These are phyloP conservation scores for Arthrobotrys sphaeroides DNA, from an alignment of 2,329 filamentous ascomycete genomes.

Conservation along the genomic window DNA sequence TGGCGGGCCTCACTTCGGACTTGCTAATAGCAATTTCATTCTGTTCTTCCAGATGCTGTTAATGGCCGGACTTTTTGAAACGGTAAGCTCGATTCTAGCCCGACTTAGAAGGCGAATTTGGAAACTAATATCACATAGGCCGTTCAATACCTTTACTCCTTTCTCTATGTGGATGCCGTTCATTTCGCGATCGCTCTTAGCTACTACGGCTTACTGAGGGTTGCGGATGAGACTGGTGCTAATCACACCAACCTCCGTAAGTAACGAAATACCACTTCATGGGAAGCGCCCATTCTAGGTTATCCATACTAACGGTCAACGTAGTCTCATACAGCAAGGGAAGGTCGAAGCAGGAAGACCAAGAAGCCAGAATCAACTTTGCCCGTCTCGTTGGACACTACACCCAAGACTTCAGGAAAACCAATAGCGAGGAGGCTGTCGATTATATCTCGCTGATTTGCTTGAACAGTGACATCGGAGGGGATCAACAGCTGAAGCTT, in stretches of 20 bases:
- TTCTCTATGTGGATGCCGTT: slow-evolving; percentile 90
- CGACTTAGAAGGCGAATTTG: not conserved
- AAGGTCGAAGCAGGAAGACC: slow-evolving; percentile 59
- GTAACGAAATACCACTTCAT: too few relatives aligned
- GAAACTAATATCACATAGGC: slow-evolving; percentile 66
- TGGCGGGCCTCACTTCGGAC: slow-evolving; percentile 82
- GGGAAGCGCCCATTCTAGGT: not conserved
- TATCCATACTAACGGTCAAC: slow-evolving; percentile 39
- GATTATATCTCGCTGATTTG: slow-evolving; percentile 94
- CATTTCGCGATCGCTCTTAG: slow-evolving; percentile 91
- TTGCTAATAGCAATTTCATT: slow-evolving; percentile 80
- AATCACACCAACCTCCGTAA: slow-evolving; percentile 57
- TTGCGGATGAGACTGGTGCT: slow-evolving; percentile 60
- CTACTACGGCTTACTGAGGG: slow-evolving; percentile 88
- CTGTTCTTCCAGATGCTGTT: slow-evolving; percentile 84
- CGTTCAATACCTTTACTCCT: slow-evolving; percentile 86
- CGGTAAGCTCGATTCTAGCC: slow-evolving; percentile 39
- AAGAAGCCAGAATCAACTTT: slow-evolving; percentile 87
- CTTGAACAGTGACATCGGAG: slow-evolving; percentile 83
- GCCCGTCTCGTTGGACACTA: slow-evolving; percentile 93
- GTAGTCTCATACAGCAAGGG: slow-evolving; percentile 65
- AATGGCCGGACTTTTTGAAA: slow-evolving; percentile 86
- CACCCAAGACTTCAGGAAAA: slow-evolving; percentile 92
- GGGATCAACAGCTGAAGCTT: slow-evolving; percentile 77
- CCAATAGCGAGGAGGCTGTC: slow-evolving; percentile 85